Conservation (phyloP, 2,329 filamentous ascomycete genomes). For the Penicillium sp. region DNA sequence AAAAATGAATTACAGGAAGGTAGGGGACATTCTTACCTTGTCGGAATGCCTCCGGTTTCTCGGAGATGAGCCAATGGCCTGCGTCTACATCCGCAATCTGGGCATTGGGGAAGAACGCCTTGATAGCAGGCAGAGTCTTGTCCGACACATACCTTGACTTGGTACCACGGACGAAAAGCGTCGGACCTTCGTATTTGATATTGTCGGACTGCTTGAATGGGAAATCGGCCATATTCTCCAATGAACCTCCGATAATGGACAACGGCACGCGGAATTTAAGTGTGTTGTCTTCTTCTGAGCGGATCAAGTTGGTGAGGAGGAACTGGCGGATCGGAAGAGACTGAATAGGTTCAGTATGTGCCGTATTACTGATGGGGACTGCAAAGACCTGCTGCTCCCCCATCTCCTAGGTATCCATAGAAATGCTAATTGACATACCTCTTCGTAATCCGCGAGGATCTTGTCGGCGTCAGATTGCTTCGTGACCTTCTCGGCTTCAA, state of each 20-base stretch:
- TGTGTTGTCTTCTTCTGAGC: slow-evolving; percentile 49
- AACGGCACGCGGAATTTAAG: slow-evolving; percentile 79
- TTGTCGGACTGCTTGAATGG: slow-evolving; percentile 72
- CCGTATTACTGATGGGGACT: background rate
- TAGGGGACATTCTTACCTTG: slow-evolving; percentile 25
- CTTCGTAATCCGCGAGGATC: slow-evolving; percentile 71
- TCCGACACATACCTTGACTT: slow-evolving; percentile 42
- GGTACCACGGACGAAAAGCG: slow-evolving; percentile 64
- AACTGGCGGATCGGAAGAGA: slow-evolving; percentile 81
- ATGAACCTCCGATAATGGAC: slow-evolving; percentile 60
- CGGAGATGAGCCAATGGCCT: slow-evolving; percentile 46
- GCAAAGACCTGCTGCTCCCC: background rate
- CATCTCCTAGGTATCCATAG: too few relatives aligned
- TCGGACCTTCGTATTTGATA: slow-evolving; percentile 67
- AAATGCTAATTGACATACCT: slow-evolving; percentile 44
- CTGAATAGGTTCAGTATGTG: slow-evolving; percentile 29
- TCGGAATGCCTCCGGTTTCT: slow-evolving; percentile 44
- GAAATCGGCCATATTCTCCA: slow-evolving; percentile 81
- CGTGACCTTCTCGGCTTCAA: slow-evolving; percentile 65
- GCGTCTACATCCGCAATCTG: slow-evolving; percentile 41
- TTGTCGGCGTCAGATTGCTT: slow-evolving; percentile 74
- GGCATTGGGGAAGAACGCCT: slow-evolving; percentile 42
- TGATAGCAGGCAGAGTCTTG: slow-evolving; percentile 40
- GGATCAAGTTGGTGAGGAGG: slow-evolving; percentile 77
- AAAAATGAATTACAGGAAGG: background rate